These are phyloP conservation scores for Zygosaccharomyces sapae DNA, from an alignment of 1,139 yeast genomes.

Conservation along the genomic window DNA sequence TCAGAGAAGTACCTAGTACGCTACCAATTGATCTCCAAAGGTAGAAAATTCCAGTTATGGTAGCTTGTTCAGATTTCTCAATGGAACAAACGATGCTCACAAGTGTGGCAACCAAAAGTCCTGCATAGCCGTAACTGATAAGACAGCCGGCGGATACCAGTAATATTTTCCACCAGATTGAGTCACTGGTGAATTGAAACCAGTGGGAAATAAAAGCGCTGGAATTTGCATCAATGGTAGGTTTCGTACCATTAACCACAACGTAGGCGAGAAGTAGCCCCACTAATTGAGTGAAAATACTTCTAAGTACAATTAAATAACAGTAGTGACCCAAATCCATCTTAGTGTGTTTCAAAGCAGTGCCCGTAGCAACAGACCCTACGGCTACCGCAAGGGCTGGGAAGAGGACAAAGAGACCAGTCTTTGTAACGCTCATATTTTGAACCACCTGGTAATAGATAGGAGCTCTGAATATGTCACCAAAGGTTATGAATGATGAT, in stretches of 20 bases:
- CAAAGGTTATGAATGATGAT: slow-evolving; percentile 34
- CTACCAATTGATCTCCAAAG: slow-evolving; percentile 47
- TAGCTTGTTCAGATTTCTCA: slow-evolving; percentile 36
- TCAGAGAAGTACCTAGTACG: slow-evolving; percentile 45
- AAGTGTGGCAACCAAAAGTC: slow-evolving; percentile 33
- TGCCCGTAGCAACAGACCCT: slow-evolving; percentile 62
- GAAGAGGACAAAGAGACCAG: slow-evolving; percentile 50
- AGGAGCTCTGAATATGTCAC: slow-evolving; percentile 49
- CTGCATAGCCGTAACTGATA: slow-evolving; percentile 31
- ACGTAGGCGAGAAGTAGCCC: slow-evolving; percentile 23
- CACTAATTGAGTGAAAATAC: slow-evolving; percentile 24
- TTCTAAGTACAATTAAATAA: slow-evolving; percentile 23
- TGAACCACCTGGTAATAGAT: slow-evolving; percentile 51
- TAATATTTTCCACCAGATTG: slow-evolving; percentile 28
- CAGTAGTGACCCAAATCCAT: slow-evolving; percentile 31
- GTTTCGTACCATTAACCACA: slow-evolving; percentile 22
- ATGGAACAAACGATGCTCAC: slow-evolving; percentile 35
- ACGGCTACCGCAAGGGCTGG: slow-evolving; percentile 46
- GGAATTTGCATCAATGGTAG: slow-evolving; percentile 14
- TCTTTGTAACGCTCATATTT: slow-evolving; percentile 46
- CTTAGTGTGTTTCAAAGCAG: slow-evolving; percentile 36
- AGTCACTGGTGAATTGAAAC: slow-evolving; percentile 15
- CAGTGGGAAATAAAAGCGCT: slow-evolving; percentile 3
- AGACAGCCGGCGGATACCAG: slow-evolving; percentile 23
- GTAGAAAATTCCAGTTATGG: slow-evolving; percentile 42